Base-by-base conservation (phyloP, 1,284 basidiomycete genomes). In the Tilletia caries region DNA sequence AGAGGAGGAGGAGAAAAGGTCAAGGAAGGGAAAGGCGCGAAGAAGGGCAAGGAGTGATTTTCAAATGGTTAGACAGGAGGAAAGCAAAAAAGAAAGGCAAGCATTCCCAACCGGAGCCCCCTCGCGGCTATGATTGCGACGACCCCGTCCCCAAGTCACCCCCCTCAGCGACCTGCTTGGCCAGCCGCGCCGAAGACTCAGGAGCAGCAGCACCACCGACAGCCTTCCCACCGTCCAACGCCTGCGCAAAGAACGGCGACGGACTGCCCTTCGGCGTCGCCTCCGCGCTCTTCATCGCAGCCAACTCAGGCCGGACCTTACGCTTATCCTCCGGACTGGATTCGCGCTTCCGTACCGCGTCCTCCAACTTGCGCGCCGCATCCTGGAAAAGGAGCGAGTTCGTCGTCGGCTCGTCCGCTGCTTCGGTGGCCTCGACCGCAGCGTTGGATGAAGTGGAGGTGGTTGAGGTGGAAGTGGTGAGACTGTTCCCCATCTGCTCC, bases 251-350 rank as follows among this genome's bases (percentile, higher is more conserved):
- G 58, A 62, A 62, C 58, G 58, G 58, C 1, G 58, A 62, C 1
- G 29, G 29, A 13, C 29, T 34, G 58, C 58, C 58, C 32, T 33
- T 62, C 8, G 75, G 75, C 48, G 75, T 76, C 34, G 71, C 71
- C 48, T 76, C 75, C 29, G 75, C 75, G 34, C 73, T 73, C 73
- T 69, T 70, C 75, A 76, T 76, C n/a, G 71, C 54, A 44, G 72
- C 72, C 69, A 76, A 46, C 67, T 64, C 64, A 15, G 75, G 73
- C 41, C 67, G 32, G 25, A 67, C 66, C 2, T 71, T 71, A 1
- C 71, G 69, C 65, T 75, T 67, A 65, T 69, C 64, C 62, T 62
- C 58, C 29, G 58, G 58, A 37, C 62, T 74, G 0, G 43, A 64
- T 1, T 71, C 73, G 10, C 23, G 67, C 15, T n/a, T 48, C 32